Evolutionary conservation across 345 rosid genomes (phyloP).

Genomic region (Pugionium cornutum): DNA sequence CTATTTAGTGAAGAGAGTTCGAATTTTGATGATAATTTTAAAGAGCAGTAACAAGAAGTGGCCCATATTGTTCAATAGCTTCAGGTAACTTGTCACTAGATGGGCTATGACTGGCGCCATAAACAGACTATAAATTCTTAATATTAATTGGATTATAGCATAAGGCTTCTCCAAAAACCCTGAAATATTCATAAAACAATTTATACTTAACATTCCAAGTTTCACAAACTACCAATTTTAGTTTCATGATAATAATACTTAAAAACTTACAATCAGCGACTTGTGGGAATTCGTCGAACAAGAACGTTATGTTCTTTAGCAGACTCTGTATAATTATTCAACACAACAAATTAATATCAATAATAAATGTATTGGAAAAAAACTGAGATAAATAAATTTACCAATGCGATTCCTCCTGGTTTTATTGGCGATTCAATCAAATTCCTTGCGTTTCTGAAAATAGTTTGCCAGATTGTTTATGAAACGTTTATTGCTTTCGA

Average conservation of each 20-base stretch:
- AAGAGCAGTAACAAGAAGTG: conserved; percentile 42
- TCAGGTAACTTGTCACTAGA: conserved; percentile 53
- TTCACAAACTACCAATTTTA: background rate
- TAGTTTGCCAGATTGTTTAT: background rate
- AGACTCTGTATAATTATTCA: conserved; percentile 43
- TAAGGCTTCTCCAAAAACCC: conserved; percentile 70
- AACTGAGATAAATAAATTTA: conserved; percentile 30
- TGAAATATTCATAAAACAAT: conserved; percentile 25
- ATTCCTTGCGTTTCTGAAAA: conserved; percentile 62
- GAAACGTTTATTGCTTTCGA: background rate
- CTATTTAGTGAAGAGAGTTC: conserved; percentile 47
- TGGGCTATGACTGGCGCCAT: conserved; percentile 54
- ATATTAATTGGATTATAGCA: conserved; percentile 41
- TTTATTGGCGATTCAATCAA: conserved; percentile 75
- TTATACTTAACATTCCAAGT: background rate
- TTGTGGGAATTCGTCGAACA: conserved; percentile 68
- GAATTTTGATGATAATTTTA: conserved; percentile 42
- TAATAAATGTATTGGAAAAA: background rate
- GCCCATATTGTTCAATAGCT: conserved; percentile 44
- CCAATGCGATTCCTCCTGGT: conserved; percentile 77
- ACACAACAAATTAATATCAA: conserved; percentile 1
- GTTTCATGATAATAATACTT: background rate
- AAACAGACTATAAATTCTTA: conserved; percentile 45
- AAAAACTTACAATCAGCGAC: conserved; percentile 59
- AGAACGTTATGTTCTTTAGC: conserved; percentile 50